phyloP scores from a whole-genome alignment of 352 stramenopile species.

The Paralagenidium karlingii region DNA sequence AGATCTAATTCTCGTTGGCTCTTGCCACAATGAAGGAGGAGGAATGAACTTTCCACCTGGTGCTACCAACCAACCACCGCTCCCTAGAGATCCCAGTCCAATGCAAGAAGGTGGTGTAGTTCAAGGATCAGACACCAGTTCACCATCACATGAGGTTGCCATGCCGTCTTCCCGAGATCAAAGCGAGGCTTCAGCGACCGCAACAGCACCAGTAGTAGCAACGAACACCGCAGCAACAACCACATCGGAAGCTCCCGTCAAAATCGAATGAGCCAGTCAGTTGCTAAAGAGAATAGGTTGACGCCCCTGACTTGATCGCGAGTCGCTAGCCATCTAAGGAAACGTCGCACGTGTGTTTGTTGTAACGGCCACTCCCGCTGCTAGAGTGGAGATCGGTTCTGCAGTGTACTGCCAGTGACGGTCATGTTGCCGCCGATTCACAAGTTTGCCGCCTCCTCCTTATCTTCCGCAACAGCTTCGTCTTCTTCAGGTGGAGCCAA shows the following conservation, averaged over 20 bases:
- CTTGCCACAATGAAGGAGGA: constrained; percentile 18
- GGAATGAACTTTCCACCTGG: not conserved
- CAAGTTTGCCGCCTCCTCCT: constrained; percentile 10
- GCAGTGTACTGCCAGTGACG: no score
- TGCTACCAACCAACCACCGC: constrained; percentile 4
- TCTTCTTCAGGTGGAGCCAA: not conserved
- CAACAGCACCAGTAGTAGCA: no score
- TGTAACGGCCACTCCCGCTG: no score
- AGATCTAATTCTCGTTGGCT: constrained; percentile 22
- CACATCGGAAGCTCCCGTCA: no score
- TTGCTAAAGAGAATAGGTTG: no score
- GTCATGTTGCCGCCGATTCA: constrained; percentile 39
- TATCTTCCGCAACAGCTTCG: not conserved
- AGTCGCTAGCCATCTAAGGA: no score
- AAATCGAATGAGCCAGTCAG: no score
- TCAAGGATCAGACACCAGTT: not conserved
- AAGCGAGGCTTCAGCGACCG: not conserved
- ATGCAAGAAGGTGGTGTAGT: not conserved
- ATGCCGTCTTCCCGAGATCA: not conserved
- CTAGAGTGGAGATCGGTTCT: no score
- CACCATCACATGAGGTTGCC: not conserved
- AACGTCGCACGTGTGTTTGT: no score
- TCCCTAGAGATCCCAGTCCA: constrained; percentile 9
- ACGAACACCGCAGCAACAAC: no score
- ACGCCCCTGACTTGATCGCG: no score